Conservation (phyloP, 495 filamentous ascomycete species). For the Xylaria flabelliformis region DNA sequence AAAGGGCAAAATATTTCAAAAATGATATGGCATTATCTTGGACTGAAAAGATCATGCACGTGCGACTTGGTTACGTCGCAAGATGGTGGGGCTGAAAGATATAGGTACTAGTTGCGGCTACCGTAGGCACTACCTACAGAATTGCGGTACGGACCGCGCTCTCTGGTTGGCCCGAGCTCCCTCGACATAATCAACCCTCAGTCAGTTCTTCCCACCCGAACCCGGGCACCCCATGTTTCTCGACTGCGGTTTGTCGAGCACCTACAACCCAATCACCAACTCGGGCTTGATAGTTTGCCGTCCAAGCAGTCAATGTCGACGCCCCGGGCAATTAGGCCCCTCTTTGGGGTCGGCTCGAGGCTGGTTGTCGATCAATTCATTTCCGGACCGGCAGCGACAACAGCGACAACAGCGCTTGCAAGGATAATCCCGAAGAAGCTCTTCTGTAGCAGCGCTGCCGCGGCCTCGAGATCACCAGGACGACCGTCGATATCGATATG, state of each 20-base stretch:
- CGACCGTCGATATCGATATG: conserved; percentile 28
- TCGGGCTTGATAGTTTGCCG: not conserved
- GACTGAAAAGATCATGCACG: no score
- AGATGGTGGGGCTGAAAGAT: no score
- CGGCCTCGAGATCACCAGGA: not conserved
- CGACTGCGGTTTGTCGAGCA: not conserved
- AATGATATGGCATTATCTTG: no score
- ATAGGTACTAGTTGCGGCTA: not conserved
- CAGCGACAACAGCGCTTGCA: not conserved
- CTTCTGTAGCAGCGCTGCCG: conserved; percentile 26
- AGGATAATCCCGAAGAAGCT: conserved; percentile 25
- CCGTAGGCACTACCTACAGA: not conserved
- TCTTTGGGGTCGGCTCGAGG: conserved; percentile 39
- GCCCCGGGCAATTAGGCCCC: conserved; percentile 39
- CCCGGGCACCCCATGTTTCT: not conserved
- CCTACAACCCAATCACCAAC: not conserved
- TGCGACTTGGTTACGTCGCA: no score
- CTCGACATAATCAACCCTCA: not conserved
- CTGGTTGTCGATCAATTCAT: conserved; percentile 40
- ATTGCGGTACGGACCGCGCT: not conserved
- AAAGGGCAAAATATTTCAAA: no score
- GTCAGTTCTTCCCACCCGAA: not conserved
- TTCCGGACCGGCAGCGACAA: conserved; percentile 28
- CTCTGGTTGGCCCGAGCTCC: conserved; percentile 19
- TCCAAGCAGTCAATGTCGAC: conserved; percentile 35